Conservation (phyloP, 495 filamentous ascomycete species). For the Aspergillus conjunctus region DNA sequence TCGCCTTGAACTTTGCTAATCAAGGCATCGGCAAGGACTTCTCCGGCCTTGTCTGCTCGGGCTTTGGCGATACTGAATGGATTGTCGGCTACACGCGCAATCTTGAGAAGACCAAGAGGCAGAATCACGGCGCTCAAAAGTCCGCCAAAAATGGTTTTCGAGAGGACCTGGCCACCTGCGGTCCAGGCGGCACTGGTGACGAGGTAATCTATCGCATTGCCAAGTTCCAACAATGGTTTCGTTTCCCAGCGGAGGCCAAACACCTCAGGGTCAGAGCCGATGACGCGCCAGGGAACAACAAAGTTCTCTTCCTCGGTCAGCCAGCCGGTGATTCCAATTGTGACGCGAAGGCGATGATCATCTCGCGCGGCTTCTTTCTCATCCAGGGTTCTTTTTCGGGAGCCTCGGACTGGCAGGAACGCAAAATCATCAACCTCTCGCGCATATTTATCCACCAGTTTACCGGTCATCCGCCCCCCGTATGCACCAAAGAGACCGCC, state of each 20-base stretch:
- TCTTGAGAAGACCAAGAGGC: slow-evolving; percentile 76
- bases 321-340: slow-evolving; percentile 84
- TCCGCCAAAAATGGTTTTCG: slow-evolving; percentile 74
- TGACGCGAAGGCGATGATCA: slow-evolving; percentile 74
- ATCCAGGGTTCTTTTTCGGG: slow-evolving; percentile 42
- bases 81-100: slow-evolving; percentile 82
- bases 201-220: slow-evolving; percentile 70
- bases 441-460: slow-evolving; percentile 86
- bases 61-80: slow-evolving; percentile 83
- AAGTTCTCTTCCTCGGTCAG: slow-evolving; percentile 70
- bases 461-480: slow-evolving; percentile 78
- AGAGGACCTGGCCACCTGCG: slow-evolving; percentile 75
- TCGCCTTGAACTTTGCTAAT: slow-evolving; percentile 89
- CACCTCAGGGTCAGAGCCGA: slow-evolving; percentile 70
- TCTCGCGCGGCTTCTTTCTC: slow-evolving; percentile 49
- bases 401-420: slow-evolving; percentile 71
- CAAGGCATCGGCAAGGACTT: slow-evolving; percentile 82
- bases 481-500: slow-evolving; percentile 89
- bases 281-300: slow-evolving; percentile 70
- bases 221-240: slow-evolving; percentile 74
- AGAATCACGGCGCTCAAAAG: slow-evolving; percentile 71
- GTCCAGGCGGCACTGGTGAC: slow-evolving; percentile 77
- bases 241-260: slow-evolving; percentile 87
- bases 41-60: slow-evolving; percentile 83
- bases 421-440: slow-evolving; percentile 88